Evolutionary conservation across 192 early-diverging fungal genomes (phyloP).

Genomic region (Coemansia sp.): DNA sequence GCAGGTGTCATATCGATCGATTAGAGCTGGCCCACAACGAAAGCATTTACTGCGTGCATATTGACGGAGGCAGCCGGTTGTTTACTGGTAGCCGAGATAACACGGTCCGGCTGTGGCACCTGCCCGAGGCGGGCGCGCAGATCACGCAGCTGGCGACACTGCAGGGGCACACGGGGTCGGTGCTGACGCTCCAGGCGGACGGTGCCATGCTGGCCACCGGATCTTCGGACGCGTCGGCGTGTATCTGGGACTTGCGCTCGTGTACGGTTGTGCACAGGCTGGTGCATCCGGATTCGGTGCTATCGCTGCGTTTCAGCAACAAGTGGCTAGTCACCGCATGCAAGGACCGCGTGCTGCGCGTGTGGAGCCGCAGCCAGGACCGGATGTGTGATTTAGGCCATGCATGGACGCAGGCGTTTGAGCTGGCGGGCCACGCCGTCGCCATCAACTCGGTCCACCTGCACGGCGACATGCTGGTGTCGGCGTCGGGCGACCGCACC

Average conservation of each 20-base stretch:
- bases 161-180: conserved; percentile 66
- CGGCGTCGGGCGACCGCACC: conserved; percentile 74
- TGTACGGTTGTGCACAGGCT: conserved; percentile 46
- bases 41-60: conserved; percentile 81
- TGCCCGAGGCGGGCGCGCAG: conserved; percentile 49
- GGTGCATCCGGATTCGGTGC: conserved; percentile 62
- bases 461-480: conserved; percentile 55
- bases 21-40: conserved; percentile 71
- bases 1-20: conserved; percentile 53
- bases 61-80: conserved; percentile 58
- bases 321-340: conserved; percentile 75
- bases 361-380: conserved; percentile 61
- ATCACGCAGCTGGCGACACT: conserved; percentile 53
- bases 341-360: conserved; percentile 72
- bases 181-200: conserved; percentile 83
- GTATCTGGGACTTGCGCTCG: conserved; percentile 67
- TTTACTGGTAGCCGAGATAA: conserved; percentile 68
- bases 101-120: conserved; percentile 74
- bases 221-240: conserved; percentile 60
- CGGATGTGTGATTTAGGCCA: too few species aligned
- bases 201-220: conserved; percentile 59
- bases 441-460: conserved; percentile 84
- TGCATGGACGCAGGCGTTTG: conserved; percentile 52
- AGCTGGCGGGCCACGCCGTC: conserved; percentile 60
- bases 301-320: conserved; percentile 71